phyloP scores from a whole-genome alignment of 2,329 filamentous ascomycete genomes.

The Cladorrhinum sp. region DNA sequence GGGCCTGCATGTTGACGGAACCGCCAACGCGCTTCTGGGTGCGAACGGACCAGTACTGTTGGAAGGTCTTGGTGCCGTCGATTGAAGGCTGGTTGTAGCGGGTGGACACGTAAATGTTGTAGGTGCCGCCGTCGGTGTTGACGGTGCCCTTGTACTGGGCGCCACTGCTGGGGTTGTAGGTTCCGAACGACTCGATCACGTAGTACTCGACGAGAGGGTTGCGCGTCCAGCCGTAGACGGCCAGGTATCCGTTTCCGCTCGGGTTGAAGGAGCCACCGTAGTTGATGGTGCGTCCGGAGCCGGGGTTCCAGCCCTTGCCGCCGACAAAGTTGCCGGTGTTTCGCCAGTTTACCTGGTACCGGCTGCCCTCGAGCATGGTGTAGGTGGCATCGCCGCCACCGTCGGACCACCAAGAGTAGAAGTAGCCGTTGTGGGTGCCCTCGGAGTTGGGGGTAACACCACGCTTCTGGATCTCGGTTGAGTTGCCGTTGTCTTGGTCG shows the following conservation, averaged over 20 bases:
- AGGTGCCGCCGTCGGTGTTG: constrained; percentile 33
- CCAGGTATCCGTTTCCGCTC: constrained; percentile 45
- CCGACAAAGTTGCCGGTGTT: constrained; percentile 46
- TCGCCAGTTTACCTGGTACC: constrained; percentile 49
- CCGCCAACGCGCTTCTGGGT: constrained; percentile 44
- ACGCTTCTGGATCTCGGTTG: constrained; percentile 23
- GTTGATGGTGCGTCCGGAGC: constrained; percentile 39
- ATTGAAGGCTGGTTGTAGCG: constrained; percentile 43
- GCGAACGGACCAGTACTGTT: constrained; percentile 51
- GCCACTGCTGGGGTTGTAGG: constrained; percentile 37
- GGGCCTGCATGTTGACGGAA: constrained; percentile 46
- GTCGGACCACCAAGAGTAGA: constrained; percentile 60
- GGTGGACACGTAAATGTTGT: constrained; percentile 34
- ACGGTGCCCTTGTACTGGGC: constrained; percentile 31
- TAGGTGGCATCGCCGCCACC: constrained; percentile 49
- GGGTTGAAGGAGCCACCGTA: constrained; percentile 46
- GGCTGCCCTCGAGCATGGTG: constrained; percentile 49
- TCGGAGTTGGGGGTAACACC: constrained; percentile 42
- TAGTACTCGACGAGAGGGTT: constrained; percentile 32
- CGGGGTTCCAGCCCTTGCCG: constrained; percentile 49
- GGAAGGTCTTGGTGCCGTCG: constrained; percentile 45
- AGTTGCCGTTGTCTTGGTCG: constrained; percentile 23
- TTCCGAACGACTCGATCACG: constrained; percentile 38
- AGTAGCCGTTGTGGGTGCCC: constrained; percentile 55
- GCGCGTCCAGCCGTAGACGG: constrained; percentile 35